Conservation (phyloP, 352 stramenopile species). For the Phytophthora idaei region DNA sequence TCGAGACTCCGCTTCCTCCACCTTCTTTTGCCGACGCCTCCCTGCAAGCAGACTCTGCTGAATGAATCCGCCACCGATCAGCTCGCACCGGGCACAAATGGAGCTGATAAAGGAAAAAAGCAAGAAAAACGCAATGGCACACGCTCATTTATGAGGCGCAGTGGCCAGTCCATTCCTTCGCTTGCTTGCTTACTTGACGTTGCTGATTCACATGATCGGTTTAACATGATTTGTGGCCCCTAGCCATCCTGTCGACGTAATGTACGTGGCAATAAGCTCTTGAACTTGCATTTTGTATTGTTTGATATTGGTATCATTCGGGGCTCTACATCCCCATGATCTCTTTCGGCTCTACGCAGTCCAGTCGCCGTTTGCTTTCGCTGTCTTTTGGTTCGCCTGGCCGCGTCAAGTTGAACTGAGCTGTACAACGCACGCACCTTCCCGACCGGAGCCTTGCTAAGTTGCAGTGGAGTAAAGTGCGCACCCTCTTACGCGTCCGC, state of each 20-base stretch:
- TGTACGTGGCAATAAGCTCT: slow-evolving; percentile 10
- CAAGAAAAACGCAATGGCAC: slow-evolving; percentile 31
- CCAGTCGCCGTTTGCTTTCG: slow-evolving; percentile 15
- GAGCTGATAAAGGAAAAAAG: slow-evolving; percentile 9
- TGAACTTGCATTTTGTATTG: slow-evolving; percentile 20
- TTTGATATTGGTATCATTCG: slow-evolving; percentile 41
- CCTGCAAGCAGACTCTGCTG: slow-evolving; percentile 7
- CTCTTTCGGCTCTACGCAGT: slow-evolving; percentile 29
- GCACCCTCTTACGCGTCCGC: slow-evolving; percentile 15
- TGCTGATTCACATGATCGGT: slow-evolving; percentile 9
- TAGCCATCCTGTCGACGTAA: background rate
- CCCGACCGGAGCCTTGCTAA: slow-evolving; percentile 22
- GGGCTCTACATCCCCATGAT: slow-evolving; percentile 33
- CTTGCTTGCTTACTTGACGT: slow-evolving; percentile 6
- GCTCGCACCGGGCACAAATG: slow-evolving; percentile 17
- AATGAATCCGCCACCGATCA: slow-evolving; percentile 8
- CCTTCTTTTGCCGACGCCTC: slow-evolving; percentile 39
- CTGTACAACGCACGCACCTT: slow-evolving; percentile 34
- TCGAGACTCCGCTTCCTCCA: slow-evolving; percentile 58
- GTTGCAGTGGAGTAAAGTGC: slow-evolving; percentile 21
- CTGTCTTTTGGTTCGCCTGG: slow-evolving; percentile 20
- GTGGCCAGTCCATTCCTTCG: slow-evolving; percentile 13
- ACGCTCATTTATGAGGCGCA: background rate
- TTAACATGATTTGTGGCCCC: slow-evolving; percentile 21
- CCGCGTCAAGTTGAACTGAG: slow-evolving; percentile 32